Percentiles rank a stretch among this genome's conserved stretches.
These are phyloP conservation scores for Dalbergia cultrata DNA, from an alignment of 306 rosid species.

Conservation along the genomic window DNA sequence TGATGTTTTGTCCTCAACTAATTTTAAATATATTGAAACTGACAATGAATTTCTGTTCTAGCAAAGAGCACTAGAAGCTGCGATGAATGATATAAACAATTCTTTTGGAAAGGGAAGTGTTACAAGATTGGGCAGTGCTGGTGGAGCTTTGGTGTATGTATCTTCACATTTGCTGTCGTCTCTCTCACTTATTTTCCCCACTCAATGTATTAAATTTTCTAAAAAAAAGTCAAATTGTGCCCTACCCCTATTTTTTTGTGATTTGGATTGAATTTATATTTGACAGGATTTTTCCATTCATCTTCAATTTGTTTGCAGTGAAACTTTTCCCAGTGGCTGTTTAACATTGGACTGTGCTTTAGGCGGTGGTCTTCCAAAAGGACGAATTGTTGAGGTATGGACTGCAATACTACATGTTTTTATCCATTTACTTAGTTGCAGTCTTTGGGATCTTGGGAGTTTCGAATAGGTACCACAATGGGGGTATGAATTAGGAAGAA, in stretches of 20 bases:
- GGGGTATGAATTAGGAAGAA: slow-evolving; percentile 8
- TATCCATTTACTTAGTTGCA: neutral
- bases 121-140: slow-evolving; percentile 96
- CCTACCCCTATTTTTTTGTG: slow-evolving; percentile 41
- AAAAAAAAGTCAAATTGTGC: slow-evolving; percentile 4
- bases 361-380: slow-evolving; percentile 98
- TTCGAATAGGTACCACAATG: neutral
- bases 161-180: slow-evolving; percentile 37
- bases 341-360: slow-evolving; percentile 93
- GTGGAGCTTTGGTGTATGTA: slow-evolving; percentile 96
- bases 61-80: slow-evolving; percentile 98
- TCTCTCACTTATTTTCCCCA: slow-evolving; percentile 17
- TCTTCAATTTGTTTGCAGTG: slow-evolving; percentile 63
- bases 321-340: slow-evolving; percentile 99
- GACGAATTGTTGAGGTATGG: slow-evolving; percentile 97
- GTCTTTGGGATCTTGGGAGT: slow-evolving; percentile 16
- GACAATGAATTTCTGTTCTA: slow-evolving; percentile 51
- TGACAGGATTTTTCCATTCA: slow-evolving; percentile 27
- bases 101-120: slow-evolving; percentile 98
- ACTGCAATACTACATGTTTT: slow-evolving; percentile 5
- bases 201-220: neutral
- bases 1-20: neutral
- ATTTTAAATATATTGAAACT: slow-evolving; percentile 37
- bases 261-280: slow-evolving; percentile 37
- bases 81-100: slow-evolving; percentile 91